Base-by-base conservation (phyloP, 441 rosid genomes). In the Geranium incanum region DNA sequence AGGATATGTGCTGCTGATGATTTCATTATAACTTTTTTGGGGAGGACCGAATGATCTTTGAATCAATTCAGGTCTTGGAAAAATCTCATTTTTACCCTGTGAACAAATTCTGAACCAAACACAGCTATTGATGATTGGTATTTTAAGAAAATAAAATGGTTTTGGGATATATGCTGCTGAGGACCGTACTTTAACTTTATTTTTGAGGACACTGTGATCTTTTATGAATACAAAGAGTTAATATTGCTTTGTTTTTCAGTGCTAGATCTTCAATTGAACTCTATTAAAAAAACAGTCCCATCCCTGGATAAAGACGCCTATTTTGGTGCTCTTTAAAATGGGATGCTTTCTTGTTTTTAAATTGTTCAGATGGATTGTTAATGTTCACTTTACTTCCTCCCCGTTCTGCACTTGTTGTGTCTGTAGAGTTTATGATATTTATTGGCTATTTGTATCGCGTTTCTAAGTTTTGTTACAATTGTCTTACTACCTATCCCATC, bases 401-500 rank as follows among this genome's bases (percentile, higher is more conserved):
- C 16, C 18, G n/a, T 33, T 36, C 68, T 33, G 45, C 21, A 11
- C 19, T 36, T 12, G 13, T 66, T 36, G 45, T 21, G 36, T 21
- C 21, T 4, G 19, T 43, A 15, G 37, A 41, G 36, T 23, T 74
- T 36, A 39, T 33, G 66, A 65, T 63, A 13, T 43, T 45, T 37
- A 11, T 71, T 71, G 70, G 75, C 65, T 36, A 16, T 55, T 41
- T 73, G 11, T 48, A 45, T 59, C 23, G 69, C 33, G n/a, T 21
- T 21, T 21, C 21, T 21, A 21, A 21, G 21, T 21, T 21, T 21
- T 21, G 21, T 21, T 21, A 21, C 21, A 21, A 21, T 21, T 21
- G 21, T 21, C 64, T 18, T 48, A 48, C 57, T 48, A 48, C 57
- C 57, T 13, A 3, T 48, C 16, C 57, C 57, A 1, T 11, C 64